Conservation (phyloP, 148 eudicot genomes). For the Vaccinium darrowii region DNA sequence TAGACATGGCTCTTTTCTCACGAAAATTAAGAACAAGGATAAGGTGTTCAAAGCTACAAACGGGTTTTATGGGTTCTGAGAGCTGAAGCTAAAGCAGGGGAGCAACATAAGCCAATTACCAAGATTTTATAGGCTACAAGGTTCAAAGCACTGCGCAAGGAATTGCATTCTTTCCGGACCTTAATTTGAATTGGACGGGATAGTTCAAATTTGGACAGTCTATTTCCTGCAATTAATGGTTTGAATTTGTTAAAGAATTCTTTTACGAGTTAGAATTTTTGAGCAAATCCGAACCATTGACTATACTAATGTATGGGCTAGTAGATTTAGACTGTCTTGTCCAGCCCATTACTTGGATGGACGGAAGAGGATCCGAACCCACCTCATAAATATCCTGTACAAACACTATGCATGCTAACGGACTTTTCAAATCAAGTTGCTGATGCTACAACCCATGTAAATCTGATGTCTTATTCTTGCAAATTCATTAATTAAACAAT, state of each 20-base stretch:
- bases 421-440: background rate
- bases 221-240: no score
- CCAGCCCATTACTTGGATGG: no score
- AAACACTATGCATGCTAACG: background rate
- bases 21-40: background rate
- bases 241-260: no score
- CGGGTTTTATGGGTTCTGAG: background rate
- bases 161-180: no score
- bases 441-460: background rate
- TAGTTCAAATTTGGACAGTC: no score
- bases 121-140: background rate
- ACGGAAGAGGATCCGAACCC: no score
- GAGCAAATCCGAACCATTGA: no score
- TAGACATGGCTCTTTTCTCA: constrained; percentile 3
- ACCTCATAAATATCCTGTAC: background rate
- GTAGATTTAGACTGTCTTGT: no score
- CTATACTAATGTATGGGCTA: no score
- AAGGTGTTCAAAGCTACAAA: background rate
- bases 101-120: background rate
- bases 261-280: no score
- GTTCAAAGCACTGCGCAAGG: background rate
- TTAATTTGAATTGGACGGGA: no score
- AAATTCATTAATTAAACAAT: background rate
- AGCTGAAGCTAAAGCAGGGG: background rate
- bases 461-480: background rate